phyloP scores from a whole-genome alignment of 2,329 filamentous ascomycete genomes.

The Xylaria sp. region DNA sequence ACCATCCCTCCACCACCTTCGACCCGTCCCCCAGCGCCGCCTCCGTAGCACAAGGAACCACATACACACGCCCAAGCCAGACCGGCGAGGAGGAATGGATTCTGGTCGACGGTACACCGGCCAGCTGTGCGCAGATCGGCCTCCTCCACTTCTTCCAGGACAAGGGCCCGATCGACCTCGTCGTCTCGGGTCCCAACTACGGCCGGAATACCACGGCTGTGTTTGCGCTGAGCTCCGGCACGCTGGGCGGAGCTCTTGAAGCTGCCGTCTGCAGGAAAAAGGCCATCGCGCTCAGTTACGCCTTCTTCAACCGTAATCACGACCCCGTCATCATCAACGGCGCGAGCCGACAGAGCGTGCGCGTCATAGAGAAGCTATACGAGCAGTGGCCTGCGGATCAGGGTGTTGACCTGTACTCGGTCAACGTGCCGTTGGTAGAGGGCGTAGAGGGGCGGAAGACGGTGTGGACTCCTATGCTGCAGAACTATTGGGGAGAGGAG shows the following conservation, averaged over 20 bases:
- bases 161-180: conserved; percentile 72
- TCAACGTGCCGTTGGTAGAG: conserved; percentile 86
- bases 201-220: conserved; percentile 81
- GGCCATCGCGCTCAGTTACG: conserved; percentile 84
- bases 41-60: conserved; percentile 62
- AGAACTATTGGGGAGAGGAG: conserved; percentile 86
- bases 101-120: conserved; percentile 78
- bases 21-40: conserved; percentile 44
- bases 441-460: conserved; percentile 73
- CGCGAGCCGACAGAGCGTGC: conserved; percentile 73
- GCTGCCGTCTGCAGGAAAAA: conserved; percentile 70
- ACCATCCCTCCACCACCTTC: conserved; percentile 57
- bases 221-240: conserved; percentile 77
- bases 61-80: conserved; percentile 53
- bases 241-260: conserved; percentile 76
- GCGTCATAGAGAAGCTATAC: conserved; percentile 77
- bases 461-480: conserved; percentile 82
- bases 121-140: conserved; percentile 80
- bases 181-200: conserved; percentile 81
- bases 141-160: conserved; percentile 78
- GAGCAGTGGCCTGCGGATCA: conserved; percentile 70
- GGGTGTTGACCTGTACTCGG: conserved; percentile 80
- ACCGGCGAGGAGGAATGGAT: conserved; percentile 74
- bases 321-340: conserved; percentile 79
- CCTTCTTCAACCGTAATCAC: conserved; percentile 85